Evolutionary conservation across 345 rosid species (phyloP), one percentile per base, ranked within the genome.

Genomic region (Geranium rotundifolium): DNA sequence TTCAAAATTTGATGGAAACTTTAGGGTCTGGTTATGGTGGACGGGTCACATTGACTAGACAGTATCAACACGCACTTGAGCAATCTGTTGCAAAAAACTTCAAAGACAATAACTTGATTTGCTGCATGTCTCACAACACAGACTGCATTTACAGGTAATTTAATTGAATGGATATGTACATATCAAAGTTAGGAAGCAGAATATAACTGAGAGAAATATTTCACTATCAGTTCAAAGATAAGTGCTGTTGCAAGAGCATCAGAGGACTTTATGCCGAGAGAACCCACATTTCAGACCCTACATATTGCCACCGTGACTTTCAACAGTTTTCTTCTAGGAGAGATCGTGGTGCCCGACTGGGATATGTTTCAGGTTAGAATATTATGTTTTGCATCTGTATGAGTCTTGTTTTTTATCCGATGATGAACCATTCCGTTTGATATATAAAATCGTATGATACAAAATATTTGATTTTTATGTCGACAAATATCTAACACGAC

Each of bases 261-360:
- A 0, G 87, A 86, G 27, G 89, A 84, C 77, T 86, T 81, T 75
- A 78, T 76, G 79, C 92, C 89, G 19, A 70, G 80, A 68, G 76
- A 78, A 60, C 84, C 79, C 17, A 66, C 80, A 34, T 68, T 78
- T 1, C 92, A 82, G 76, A 79, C 89, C 17, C 58, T 77, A 64
- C 89, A 86, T 65, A 14, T 80, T 17, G 81, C 89, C 6, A 65
- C 87, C 2, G 87, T 80, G 55, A 80, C 87, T 54, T 86, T 76
- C 73, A 80, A 86, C 67, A 77, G 84, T 65, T 76, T 86, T 62
- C 75, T 82, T 59, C 74, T 82, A 1, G 87, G 87, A 63, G 93
- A 86, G 65, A 69, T 79, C 59, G 71, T 70, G 64, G 80, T 77
- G 54, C 89, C 87, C 17, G 89, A 80, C 58, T 86, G 83, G 87